These are phyloP conservation scores for Olyra latifolia DNA, from an alignment of 176 grass and related monocot genomes.

Conservation along the genomic window DNA sequence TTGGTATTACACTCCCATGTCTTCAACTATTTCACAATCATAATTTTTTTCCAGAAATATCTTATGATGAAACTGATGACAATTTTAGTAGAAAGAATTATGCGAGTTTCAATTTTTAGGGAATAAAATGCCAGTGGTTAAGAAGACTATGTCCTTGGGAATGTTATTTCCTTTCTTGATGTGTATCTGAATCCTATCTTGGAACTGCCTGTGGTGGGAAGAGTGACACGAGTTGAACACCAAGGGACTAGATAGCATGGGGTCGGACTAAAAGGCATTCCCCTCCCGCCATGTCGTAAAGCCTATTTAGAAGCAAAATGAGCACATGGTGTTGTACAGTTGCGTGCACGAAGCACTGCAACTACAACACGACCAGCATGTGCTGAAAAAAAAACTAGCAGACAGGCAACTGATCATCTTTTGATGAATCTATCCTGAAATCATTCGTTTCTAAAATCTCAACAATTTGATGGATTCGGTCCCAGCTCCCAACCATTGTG, in stretches of 20 bases:
- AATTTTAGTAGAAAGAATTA: not conserved
- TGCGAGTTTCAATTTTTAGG: not conserved
- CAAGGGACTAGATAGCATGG: slow-evolving; percentile 23
- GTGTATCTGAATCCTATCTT: slow-evolving; percentile 10
- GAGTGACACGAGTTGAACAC: slow-evolving; percentile 12
- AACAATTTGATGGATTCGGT: slow-evolving; percentile 18
- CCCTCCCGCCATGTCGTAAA: not conserved
- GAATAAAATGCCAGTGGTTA: not conserved
- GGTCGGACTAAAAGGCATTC: slow-evolving; percentile 2
- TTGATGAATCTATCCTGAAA: slow-evolving; percentile 12
- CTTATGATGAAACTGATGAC: not conserved
- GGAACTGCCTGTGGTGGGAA: slow-evolving; percentile 6
- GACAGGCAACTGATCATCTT: slow-evolving; percentile 22
- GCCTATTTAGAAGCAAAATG: slow-evolving; percentile 35
- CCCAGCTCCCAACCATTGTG: not conserved
- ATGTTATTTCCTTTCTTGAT: not conserved
- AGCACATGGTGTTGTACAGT: slow-evolving; percentile 27
- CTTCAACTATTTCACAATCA: not conserved
- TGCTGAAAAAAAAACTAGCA: slow-evolving; percentile 20
- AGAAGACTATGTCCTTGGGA: not conserved
- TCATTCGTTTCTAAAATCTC: slow-evolving; percentile 21
- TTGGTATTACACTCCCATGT: not conserved
- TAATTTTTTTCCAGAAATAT: not conserved
- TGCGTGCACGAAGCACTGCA: slow-evolving; percentile 11
- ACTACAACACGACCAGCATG: slow-evolving; percentile 25